Evolutionary conservation across 768 basidiomycete genomes (phyloP), one percentile per base, ranked within the genome.

Genomic region (Fomitopsis serialis): DNA sequence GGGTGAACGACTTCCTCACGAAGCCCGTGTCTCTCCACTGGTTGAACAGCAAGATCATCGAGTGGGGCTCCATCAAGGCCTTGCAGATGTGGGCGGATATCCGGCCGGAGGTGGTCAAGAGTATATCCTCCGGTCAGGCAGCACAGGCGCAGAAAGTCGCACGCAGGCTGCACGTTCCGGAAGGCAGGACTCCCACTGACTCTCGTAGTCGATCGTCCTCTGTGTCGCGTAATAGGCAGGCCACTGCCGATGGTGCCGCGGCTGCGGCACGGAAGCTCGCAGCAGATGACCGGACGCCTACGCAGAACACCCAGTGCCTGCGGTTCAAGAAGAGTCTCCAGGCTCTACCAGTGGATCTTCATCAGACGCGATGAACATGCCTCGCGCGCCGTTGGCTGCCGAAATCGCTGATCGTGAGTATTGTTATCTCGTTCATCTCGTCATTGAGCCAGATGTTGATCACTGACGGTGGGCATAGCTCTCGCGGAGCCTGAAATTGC

Each of bases 1-100:
- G 97, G 97, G 6, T 99, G 97, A 98, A 99, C 63, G 97, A 99
- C 68, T 99, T 98, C 72, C 70, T 99, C 46, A 98, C 95, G 40
- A 99, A 99, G 64, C 97, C 97, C 0, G 96, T 99, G 27, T 92
- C 91, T 7, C 75, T 97, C 25, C 77, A 87, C 43, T 99, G 97
- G 97, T 75, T 99, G 48, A 93, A 98, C 67, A 91, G 86, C 74
- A 99, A 99, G 75, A 95, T 98, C 66, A 91, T 96, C 56, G 97
- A 99, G 68, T 99, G 97, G 97, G 97, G 97, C 0, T 96, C 92
- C 2, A 98, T 99, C 72, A 93, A 93, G 66, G 90, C 89, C 5
- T 65, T 93, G 53, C 89, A 92, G 65, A 92, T 92, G 88, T 93
- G 89, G 86, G 91, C 90, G 11, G 90, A 92, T 64, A 72, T 86